Conservation (phyloP, 176 grass and related monocot genomes). For the Cenchrus fungigraminus region DNA sequence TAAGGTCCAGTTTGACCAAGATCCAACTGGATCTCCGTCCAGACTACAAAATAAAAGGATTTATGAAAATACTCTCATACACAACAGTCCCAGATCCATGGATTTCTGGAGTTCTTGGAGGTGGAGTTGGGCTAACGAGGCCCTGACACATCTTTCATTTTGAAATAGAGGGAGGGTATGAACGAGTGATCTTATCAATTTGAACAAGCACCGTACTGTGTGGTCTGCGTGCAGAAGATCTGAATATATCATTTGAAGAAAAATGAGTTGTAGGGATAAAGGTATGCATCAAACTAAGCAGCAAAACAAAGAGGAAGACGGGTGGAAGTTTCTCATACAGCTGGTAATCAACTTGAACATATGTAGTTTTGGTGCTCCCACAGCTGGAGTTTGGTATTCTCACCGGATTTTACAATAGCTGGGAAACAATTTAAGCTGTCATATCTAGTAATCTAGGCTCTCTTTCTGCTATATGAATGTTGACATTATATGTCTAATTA, state of each 20-base stretch:
- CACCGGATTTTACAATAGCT: not conserved
- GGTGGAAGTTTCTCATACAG: not conserved
- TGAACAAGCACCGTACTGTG: not conserved
- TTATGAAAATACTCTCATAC: no score
- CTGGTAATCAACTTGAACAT: not conserved
- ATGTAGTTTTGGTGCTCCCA: no score
- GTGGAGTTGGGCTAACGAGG: not conserved
- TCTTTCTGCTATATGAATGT: not conserved
- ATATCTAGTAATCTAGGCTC: not conserved
- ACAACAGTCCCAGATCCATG: not conserved
- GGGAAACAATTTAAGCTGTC: constrained; percentile 8
- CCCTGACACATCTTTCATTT: not conserved
- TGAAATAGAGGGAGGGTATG: not conserved
- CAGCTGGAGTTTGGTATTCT: not conserved
- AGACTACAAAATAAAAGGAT: no score
- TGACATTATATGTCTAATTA: not conserved
- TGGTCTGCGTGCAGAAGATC: not conserved
- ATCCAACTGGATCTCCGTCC: not conserved
- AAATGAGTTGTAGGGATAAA: not conserved
- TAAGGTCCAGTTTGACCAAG: no score
- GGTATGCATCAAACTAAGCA: not conserved
- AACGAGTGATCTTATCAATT: not conserved
- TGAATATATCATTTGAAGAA: not conserved
- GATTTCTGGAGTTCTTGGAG: not conserved
- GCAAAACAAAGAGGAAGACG: not conserved